Base-by-base conservation (phyloP, 305 asterid species). In the Fraxinus greggii region DNA sequence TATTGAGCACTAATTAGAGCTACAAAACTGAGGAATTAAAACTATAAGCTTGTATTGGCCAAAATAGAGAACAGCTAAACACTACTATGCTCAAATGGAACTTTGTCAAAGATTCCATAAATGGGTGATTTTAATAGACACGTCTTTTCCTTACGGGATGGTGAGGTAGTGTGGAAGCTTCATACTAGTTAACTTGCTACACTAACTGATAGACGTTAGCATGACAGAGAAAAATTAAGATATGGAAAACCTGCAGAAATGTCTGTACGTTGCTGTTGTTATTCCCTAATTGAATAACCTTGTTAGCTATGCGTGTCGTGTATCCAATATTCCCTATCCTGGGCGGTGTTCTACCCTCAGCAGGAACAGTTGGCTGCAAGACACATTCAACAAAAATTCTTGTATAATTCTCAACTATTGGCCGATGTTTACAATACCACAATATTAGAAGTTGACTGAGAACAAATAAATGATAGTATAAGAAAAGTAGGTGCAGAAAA, bases 321-420 rank as follows among this genome's bases (percentile, higher is more conserved):
- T 95, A 97, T 81, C 99, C 98, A 83, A 94, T 93, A 87, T 91
- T 95, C 70, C 98, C 99, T 80, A 92, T 87, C 90, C 98, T 92
- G 42, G 98, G 97, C 67, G 96, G 91, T 79, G 86, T 48, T 83
- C 86, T 94, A 81, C 95, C 97, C 81, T 91, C 96, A 26, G 88
- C 89, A 23, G 96, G 86, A 78, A 85, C 83, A 9, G 99, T 92
- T 79, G 93, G 96, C 98, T 95, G 91, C 87, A 91, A 83, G 72
- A 80, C 67, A n/a, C 77, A 79, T 80, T 76, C 35, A 81, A 86
- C 31, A 75, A 73, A 69, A 72, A 61, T 7, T 48, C 24, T 72
- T 69, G 67, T 72, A n/a, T 40, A 79, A 35, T 35, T 35, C 40
- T 35, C 2, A 6, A 35, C 40, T 7, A 7, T 35, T 35, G 40